Conservation (phyloP, 345 rosid species). For the Ceriops tagal region DNA sequence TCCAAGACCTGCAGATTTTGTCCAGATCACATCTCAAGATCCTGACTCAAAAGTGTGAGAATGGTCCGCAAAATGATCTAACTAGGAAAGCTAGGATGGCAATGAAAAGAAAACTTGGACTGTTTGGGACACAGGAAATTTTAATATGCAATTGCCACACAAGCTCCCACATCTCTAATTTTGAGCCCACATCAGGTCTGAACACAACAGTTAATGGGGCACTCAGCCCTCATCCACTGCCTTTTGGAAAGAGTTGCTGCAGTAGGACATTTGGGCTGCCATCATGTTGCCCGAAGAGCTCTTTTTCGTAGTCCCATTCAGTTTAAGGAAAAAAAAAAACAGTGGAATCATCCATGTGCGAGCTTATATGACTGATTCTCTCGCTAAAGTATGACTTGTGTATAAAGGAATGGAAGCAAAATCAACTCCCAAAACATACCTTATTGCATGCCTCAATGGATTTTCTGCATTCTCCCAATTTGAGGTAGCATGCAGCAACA, state of each 20-base stretch:
- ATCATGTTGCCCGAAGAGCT: neutral
- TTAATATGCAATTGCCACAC: no score
- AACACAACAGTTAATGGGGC: no score
- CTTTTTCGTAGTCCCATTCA: neutral
- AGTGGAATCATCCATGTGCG: neutral
- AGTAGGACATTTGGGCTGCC: neutral
- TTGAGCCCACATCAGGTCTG: no score
- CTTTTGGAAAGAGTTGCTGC: neutral
- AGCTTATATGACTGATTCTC: neutral
- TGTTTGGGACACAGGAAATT: neutral
- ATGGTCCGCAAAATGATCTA: neutral
- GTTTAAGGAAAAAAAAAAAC: neutral
- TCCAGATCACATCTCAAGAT: slow-evolving; percentile 1
- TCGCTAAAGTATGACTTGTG: neutral
- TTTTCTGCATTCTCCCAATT: slow-evolving; percentile 83
- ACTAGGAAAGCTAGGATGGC: no score
- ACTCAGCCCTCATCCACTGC: neutral
- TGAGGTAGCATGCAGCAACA: slow-evolving; percentile 87
- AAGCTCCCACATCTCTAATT: no score
- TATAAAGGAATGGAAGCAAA: neutral
- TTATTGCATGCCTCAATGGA: slow-evolving; percentile 83
- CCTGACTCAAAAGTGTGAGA: neutral
- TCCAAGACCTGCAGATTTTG: slow-evolving; percentile 64
- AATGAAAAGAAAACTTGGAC: no score
- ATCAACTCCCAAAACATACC: slow-evolving; percentile 37